phyloP scores from a whole-genome alignment of 371 early-diverging fungal species.

The Mortierella sp. region DNA sequence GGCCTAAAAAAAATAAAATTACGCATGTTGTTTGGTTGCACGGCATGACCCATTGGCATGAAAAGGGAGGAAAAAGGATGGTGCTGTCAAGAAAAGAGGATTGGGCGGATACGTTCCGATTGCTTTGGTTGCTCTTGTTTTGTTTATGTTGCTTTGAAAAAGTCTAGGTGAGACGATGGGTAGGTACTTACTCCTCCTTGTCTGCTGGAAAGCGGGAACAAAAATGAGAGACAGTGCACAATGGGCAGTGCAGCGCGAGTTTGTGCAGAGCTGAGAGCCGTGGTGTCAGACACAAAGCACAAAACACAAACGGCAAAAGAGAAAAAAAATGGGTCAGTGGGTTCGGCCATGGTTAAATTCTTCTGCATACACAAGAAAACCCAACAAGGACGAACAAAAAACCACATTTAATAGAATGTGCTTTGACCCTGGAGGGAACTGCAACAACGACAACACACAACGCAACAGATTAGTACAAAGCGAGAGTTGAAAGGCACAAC shows the following conservation, averaged over 20 bases:
- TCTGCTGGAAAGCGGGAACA: background rate
- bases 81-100: background rate
- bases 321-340: background rate
- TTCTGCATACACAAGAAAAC: background rate
- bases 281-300: background rate
- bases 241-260: background rate
- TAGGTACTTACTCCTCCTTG: background rate
- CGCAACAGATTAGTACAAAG: background rate
- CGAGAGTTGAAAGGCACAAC: background rate
- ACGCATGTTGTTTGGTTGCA: background rate
- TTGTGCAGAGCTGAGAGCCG: background rate
- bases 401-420: conserved; percentile 5
- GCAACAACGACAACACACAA: background rate
- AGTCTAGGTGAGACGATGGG: background rate
- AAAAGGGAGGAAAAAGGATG: background rate
- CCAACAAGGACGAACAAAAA: background rate
- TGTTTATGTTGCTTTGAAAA: background rate
- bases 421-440: background rate
- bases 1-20: background rate
- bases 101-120: background rate
- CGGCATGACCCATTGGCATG: background rate
- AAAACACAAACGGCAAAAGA: background rate
- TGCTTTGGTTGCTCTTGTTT: background rate
- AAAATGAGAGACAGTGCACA: background rate
- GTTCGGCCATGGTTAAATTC: background rate